Percentiles rank a stretch among this genome's conserved stretches.
Evolutionary conservation across 2,329 filamentous ascomycete species (phyloP).

Genomic region (Cladophialophora chaetospira): DNA sequence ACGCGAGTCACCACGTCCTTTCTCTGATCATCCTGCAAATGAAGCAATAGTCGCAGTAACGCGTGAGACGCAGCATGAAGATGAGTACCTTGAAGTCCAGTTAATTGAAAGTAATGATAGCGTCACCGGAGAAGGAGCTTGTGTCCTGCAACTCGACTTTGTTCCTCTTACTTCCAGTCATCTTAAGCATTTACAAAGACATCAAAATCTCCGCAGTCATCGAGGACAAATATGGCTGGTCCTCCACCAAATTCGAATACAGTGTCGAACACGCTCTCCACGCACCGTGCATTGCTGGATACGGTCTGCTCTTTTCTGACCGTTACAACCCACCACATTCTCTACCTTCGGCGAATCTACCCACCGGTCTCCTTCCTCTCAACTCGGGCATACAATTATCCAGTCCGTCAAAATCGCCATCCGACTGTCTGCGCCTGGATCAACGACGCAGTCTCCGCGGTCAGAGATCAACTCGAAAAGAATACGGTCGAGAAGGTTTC

Average conservation of each 20-base stretch:
- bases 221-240: slow-evolving; percentile 15
- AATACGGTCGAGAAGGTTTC: slow-evolving; percentile 57
- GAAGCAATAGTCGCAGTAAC: too few relatives aligned
- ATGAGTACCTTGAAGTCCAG: too few relatives aligned
- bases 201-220: not conserved
- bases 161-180: too few relatives aligned
- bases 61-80: too few relatives aligned
- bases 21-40: too few relatives aligned
- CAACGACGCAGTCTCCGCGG: slow-evolving; percentile 73
- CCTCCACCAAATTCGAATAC: slow-evolving; percentile 30
- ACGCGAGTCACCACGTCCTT: too few relatives aligned
- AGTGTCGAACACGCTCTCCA: slow-evolving; percentile 44
- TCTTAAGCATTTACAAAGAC: too few relatives aligned
- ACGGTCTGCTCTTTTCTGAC: slow-evolving; percentile 78
- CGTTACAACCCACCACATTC: slow-evolving; percentile 79
- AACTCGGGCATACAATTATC: slow-evolving; percentile 77
- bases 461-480: slow-evolving; percentile 68
- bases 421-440: slow-evolving; percentile 85
- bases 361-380: slow-evolving; percentile 75
- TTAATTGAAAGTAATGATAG: too few relatives aligned
- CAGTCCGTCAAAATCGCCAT: slow-evolving; percentile 83
- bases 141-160: not conserved
- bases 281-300: slow-evolving; percentile 47
- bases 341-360: slow-evolving; percentile 81
- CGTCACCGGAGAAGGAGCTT: not conserved